Conservation (phyloP, 371 early-diverging fungal species). For the Encephalitozoon hellem region DNA sequence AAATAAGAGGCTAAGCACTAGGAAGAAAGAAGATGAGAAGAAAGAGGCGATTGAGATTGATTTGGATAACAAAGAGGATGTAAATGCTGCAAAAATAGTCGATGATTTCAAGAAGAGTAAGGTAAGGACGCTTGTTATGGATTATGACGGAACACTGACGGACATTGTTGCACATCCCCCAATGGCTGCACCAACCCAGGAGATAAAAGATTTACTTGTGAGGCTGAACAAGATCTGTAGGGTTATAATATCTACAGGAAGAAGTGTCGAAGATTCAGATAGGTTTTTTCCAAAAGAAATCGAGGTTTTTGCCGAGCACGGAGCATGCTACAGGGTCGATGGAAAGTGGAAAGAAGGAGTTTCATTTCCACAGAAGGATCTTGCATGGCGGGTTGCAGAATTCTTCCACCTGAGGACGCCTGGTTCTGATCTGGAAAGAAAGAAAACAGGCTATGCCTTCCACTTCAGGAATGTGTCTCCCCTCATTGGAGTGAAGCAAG, state of each 20-base stretch:
- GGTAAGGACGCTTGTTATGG: slow-evolving; percentile 43
- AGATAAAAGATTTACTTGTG: slow-evolving; percentile 41
- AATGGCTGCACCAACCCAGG: slow-evolving; percentile 51
- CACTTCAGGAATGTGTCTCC: slow-evolving; percentile 51
- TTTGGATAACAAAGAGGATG: neutral
- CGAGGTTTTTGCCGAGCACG: slow-evolving; percentile 60
- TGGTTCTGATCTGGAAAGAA: slow-evolving; percentile 56
- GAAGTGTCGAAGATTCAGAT: slow-evolving; percentile 49
- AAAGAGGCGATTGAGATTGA: neutral
- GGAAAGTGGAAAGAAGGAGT: slow-evolving; percentile 44
- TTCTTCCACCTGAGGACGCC: slow-evolving; percentile 55
- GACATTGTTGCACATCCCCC: slow-evolving; percentile 45
- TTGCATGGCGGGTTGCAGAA: slow-evolving; percentile 26
- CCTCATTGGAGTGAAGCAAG: slow-evolving; percentile 9
- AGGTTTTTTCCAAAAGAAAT: slow-evolving; percentile 56
- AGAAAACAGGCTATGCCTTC: slow-evolving; percentile 55
- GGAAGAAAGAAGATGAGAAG: neutral
- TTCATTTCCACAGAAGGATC: slow-evolving; percentile 25
- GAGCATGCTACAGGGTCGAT: slow-evolving; percentile 44
- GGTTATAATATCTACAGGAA: slow-evolving; percentile 56
- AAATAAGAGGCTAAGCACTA: neutral
- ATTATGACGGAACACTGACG: slow-evolving; percentile 61
- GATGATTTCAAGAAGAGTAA: slow-evolving; percentile 6
- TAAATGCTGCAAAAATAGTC: neutral
- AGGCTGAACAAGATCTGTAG: slow-evolving; percentile 32